phyloP scores from a whole-genome alignment of 108 stramenopile species.

The Bacterosira constricta region DNA sequence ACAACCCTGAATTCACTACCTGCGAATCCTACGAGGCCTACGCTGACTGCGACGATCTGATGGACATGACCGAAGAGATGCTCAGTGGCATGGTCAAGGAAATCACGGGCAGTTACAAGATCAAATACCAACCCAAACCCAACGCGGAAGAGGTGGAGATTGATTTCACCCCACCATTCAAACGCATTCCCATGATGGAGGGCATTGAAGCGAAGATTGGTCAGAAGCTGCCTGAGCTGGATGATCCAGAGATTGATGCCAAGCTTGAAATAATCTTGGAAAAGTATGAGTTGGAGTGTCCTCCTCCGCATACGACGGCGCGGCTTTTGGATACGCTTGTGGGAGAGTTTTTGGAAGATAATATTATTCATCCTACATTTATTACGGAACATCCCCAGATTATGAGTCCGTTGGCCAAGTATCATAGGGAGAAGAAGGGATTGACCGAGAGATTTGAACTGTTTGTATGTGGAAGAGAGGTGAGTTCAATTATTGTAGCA shows the following conservation, averaged over 20 bases:
- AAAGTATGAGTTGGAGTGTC: slow-evolving; percentile 85
- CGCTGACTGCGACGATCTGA: slow-evolving; percentile 99
- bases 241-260: slow-evolving; percentile 82
- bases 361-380: slow-evolving; percentile 88
- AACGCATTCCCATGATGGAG: slow-evolving; percentile 95
- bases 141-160: slow-evolving; percentile 89
- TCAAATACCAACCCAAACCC: slow-evolving; percentile 95
- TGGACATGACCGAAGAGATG: slow-evolving; percentile 98
- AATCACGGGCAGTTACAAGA: slow-evolving; percentile 94
- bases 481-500: slow-evolving; percentile 43
- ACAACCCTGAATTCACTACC: slow-evolving; percentile 99
- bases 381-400: slow-evolving; percentile 97
- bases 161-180: slow-evolving; percentile 98
- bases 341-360: slow-evolving; percentile 95
- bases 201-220: slow-evolving; percentile 94
- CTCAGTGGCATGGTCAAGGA: slow-evolving; percentile 94
- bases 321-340: slow-evolving; percentile 97
- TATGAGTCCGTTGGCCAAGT: slow-evolving; percentile 99
- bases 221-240: slow-evolving; percentile 82
- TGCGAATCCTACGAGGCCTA: slow-evolving; percentile 99
- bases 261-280: slow-evolving; percentile 79
- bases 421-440: slow-evolving; percentile 92
- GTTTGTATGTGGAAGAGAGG: slow-evolving; percentile 97
- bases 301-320: slow-evolving; percentile 95
- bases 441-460: slow-evolving; percentile 99